Base-by-base conservation (phyloP, 1,139 yeast species). In the Geotrichum fermentans region DNA sequence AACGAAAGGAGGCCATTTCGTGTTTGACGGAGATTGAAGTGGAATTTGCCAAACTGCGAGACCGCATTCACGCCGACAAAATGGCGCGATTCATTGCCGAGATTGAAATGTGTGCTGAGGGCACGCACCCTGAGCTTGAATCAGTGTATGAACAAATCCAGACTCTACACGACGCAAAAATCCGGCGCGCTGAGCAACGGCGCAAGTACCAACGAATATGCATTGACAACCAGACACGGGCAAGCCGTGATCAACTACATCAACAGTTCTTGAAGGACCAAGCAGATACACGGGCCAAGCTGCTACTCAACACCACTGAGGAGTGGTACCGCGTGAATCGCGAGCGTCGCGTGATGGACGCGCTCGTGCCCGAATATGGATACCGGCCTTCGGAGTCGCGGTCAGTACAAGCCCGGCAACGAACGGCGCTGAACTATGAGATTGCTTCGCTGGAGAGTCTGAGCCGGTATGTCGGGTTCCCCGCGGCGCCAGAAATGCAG, bases 251-350 rank as follows among this genome's bases (percentile, higher is more conserved):
- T 4, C 78, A 83, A 51, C 77, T 88, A 38, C 97, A 90, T 64
- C 97, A 92, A 65, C 88, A 89, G 63, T 89, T 79, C 64, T 69
- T 79, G 63, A 84, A 83, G 60, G 77, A 79, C 54, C 71, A 79
- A 42, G 80, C 82, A 60, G 95, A 89, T 61, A 67, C 77, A 43
- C 83, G 90, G 55, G 76, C 77, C 51, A 72, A 73, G 33, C 73
- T 88, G 72, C 75, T 92, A 47, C 74, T 79, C 51, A 75, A 79
- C 17, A 86, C 96, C 4, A 90, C 97, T 1, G 79, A 86, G 43
- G 76, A 80, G 57, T 92, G 98, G 97, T 92, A 92, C 69, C 83
- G 85, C 57, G 85, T 90, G 60, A 90, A 90, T 66, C 80, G 83
- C 60, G 98, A 92, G 65, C 75, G 97, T 57, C 77, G 95, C 56